Conservation (phyloP, 371 early-diverging fungal species). For the Lichtheimia ornata region DNA sequence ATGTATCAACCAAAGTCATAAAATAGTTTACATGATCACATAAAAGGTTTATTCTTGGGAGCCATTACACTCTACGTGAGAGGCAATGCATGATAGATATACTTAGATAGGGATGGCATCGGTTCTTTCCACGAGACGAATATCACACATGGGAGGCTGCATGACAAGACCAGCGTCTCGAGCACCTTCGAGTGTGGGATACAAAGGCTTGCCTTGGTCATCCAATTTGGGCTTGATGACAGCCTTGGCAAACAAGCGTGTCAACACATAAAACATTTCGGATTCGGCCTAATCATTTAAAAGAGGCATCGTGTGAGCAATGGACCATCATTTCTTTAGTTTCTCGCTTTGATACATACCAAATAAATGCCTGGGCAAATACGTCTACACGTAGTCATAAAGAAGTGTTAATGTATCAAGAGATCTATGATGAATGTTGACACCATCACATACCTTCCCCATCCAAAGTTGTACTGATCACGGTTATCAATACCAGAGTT, state of each 20-base stretch:
- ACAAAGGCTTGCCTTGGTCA: slow-evolving; percentile 7
- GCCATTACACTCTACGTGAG: too few species aligned
- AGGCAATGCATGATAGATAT: too few species aligned
- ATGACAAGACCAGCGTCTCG: slow-evolving; percentile 19
- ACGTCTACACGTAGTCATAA: slow-evolving; percentile 1
- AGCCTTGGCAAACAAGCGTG: slow-evolving; percentile 15
- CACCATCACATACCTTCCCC: slow-evolving; percentile 13
- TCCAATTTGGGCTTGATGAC: slow-evolving; percentile 11
- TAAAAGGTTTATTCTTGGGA: too few species aligned
- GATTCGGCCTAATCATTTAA: slow-evolving; percentile 11
- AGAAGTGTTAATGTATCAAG: neutral
- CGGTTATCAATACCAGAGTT: slow-evolving; percentile 14
- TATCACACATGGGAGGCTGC: slow-evolving; percentile 7
- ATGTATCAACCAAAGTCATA: too few species aligned
- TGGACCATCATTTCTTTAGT: too few species aligned
- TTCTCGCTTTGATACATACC: slow-evolving; percentile 1
- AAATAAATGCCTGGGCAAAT: slow-evolving; percentile 21
- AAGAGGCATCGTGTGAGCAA: neutral
- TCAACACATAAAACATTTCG: slow-evolving; percentile 12
- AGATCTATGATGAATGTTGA: neutral
- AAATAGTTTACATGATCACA: too few species aligned
- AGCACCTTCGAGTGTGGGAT: slow-evolving; percentile 11
- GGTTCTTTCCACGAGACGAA: slow-evolving; percentile 10
- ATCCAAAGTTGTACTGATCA: slow-evolving; percentile 20
- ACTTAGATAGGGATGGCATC: slow-evolving; percentile 2